Conservation (phyloP, 2,329 filamentous ascomycete genomes). For the Pseudocercospora macadamiae region DNA sequence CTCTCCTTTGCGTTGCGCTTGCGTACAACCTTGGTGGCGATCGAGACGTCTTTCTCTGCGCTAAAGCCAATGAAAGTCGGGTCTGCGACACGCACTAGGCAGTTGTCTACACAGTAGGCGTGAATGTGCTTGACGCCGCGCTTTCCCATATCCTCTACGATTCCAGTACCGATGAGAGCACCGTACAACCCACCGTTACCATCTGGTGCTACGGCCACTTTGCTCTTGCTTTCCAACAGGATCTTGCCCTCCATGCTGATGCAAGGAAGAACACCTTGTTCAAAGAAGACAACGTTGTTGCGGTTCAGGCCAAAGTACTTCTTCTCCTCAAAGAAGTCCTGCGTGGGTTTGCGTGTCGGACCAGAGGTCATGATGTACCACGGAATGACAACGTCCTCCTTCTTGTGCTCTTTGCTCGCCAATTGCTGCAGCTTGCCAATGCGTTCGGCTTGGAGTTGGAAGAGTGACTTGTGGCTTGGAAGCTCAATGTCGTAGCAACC, state of each 20-base stretch:
- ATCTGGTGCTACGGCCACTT: conserved; percentile 91
- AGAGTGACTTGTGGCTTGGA: conserved; percentile 89
- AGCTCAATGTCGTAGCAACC: conserved; percentile 97
- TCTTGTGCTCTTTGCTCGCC: conserved; percentile 70
- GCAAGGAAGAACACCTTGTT: conserved; percentile 94
- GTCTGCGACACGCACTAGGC: conserved; percentile 97
- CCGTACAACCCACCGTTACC: conserved; percentile 97
- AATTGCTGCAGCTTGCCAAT: conserved; percentile 84
- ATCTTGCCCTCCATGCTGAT: conserved; percentile 99
- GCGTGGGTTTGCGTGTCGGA: conserved; percentile 87
- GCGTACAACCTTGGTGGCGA: conserved; percentile 98
- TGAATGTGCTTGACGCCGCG: conserved; percentile 94
- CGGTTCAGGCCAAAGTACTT: conserved; percentile 86
- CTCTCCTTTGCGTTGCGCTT: conserved; percentile 97
- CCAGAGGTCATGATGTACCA: conserved; percentile 99
- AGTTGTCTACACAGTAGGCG: conserved; percentile 98
- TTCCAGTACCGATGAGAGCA: conserved; percentile 77
- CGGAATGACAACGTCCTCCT: conserved; percentile 69
- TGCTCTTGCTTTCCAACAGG: conserved; percentile 84
- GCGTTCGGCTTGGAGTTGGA: conserved; percentile 95
- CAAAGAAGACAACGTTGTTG: conserved; percentile 88
- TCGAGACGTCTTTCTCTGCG: conserved; percentile 84
- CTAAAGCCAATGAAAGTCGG: conserved; percentile 94
- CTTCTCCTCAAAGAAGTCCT: conserved; percentile 88
- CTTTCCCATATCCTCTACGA: conserved; percentile 83